Conservation (phyloP, 2,329 filamentous ascomycete species). For the Penicillium freii region DNA sequence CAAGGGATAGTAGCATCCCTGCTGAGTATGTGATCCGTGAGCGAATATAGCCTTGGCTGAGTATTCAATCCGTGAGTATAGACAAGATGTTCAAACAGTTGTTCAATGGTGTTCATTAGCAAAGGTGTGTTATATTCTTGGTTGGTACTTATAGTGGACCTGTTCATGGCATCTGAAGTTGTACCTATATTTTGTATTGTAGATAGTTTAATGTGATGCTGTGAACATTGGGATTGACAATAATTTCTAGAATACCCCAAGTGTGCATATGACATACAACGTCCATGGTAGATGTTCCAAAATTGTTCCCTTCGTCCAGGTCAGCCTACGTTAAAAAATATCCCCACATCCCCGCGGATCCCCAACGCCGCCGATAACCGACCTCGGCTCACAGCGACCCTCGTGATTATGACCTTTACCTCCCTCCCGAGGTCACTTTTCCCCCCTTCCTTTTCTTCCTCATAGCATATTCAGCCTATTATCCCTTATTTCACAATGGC, state of each 20-base stretch:
- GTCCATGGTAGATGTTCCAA: no score
- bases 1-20: not conserved
- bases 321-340: constrained; percentile 2
- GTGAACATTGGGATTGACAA: no score
- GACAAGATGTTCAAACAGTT: not conserved
- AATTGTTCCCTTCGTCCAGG: not conserved
- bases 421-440: not conserved
- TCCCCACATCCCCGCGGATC: constrained; percentile 25
- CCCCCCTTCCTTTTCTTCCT: constrained; percentile 3
- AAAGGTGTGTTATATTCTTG: not conserved
- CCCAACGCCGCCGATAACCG: constrained; percentile 26
- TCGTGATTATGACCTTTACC: constrained; percentile 18
- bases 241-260: not conserved
- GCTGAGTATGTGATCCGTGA: not conserved
- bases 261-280: no score
- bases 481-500: constrained; percentile 42
- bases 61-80: not conserved
- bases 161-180: not conserved
- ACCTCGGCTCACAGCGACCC: constrained; percentile 17
- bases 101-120: not conserved
- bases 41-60: not conserved
- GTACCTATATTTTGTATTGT: not conserved
- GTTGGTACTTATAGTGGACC: not conserved
- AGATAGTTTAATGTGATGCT: not conserved
- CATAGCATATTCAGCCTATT: not conserved